Percentiles rank a stretch among this genome's conserved stretches.
These are phyloP conservation scores for Amphirosellinia nigrospora DNA, from an alignment of 495 filamentous ascomycete genomes.

Conservation along the genomic window DNA sequence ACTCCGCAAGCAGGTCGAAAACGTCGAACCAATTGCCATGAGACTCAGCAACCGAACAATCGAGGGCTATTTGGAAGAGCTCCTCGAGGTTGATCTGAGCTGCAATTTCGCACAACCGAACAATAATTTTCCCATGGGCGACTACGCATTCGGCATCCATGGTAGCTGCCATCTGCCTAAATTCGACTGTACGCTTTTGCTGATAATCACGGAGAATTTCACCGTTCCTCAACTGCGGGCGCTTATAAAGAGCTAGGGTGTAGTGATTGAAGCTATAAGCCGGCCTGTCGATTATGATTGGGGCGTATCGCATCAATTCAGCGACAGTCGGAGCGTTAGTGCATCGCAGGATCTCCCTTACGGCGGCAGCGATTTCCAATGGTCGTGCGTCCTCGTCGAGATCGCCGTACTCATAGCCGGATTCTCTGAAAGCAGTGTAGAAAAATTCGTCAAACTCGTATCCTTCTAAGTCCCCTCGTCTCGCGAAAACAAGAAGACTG, in stretches of 20 bases:
- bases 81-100: background rate
- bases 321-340: slow-evolving; percentile 5
- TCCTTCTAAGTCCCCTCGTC: slow-evolving; percentile 1
- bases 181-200: slow-evolving; percentile 33
- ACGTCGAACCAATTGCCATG: slow-evolving; percentile 27
- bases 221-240: background rate
- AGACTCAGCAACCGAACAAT: slow-evolving; percentile 19
- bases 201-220: background rate
- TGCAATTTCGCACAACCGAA: slow-evolving; percentile 29
- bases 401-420: background rate
- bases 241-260: background rate
- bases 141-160: slow-evolving; percentile 27
- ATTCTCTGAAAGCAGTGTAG: background rate
- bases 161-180: slow-evolving; percentile 29
- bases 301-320: background rate
- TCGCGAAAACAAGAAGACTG: background rate
- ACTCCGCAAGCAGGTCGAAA: slow-evolving; percentile 29
- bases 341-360: background rate
- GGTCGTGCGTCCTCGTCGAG: background rate
- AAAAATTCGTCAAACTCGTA: background rate
- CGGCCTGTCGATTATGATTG: background rate
- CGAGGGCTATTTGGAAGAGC: slow-evolving; percentile 3
- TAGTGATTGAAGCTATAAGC: slow-evolving; percentile 22
- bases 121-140: slow-evolving; percentile 21
- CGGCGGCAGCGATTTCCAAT: background rate